Evolutionary conservation across 805 yeast genomes (phyloP).

Genomic region (Wickerhamomyces silvicola): DNA sequence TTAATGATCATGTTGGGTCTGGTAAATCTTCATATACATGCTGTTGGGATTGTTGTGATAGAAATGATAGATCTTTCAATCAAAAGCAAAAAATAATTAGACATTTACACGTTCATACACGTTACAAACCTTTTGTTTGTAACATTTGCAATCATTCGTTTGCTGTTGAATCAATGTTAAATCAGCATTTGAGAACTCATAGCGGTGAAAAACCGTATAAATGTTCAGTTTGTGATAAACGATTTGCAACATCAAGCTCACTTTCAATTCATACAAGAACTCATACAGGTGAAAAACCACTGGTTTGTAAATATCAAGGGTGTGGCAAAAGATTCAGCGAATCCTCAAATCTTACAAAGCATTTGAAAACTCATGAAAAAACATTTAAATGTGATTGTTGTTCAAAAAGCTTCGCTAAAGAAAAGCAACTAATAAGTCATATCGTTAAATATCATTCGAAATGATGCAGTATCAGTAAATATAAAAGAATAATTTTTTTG

Average conservation of each 20-base stretch:
- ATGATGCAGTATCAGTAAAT: background rate
- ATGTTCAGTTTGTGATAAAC: conserved; percentile 69
- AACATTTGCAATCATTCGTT: conserved; percentile 60
- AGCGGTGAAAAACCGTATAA: conserved; percentile 84
- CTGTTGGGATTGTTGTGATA: conserved; percentile 70
- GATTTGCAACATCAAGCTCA: conserved; percentile 77
- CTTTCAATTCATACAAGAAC: conserved; percentile 76
- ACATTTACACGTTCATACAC: conserved; percentile 85
- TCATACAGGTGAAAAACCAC: conserved; percentile 89
- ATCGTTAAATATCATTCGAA: conserved; percentile 14
- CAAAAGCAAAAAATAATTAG: conserved; percentile 84
- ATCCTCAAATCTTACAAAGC: conserved; percentile 82
- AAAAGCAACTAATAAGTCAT: conserved; percentile 37
- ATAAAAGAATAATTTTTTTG: too few species aligned
- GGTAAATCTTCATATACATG: conserved; percentile 70
- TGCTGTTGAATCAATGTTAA: conserved; percentile 70
- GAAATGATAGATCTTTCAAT: conserved; percentile 54
- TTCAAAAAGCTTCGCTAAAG: conserved; percentile 43
- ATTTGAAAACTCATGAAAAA: conserved; percentile 70
- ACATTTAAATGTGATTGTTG: conserved; percentile 45
- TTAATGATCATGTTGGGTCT: conserved; percentile 60
- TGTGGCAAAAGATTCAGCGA: conserved; percentile 86
- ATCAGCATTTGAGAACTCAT: conserved; percentile 79
- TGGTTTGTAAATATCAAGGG: conserved; percentile 69
- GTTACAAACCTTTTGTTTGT: conserved; percentile 75